Evolutionary conservation across 352 stramenopile species (phyloP).

Genomic region (Halophytophthora polymorphica): DNA sequence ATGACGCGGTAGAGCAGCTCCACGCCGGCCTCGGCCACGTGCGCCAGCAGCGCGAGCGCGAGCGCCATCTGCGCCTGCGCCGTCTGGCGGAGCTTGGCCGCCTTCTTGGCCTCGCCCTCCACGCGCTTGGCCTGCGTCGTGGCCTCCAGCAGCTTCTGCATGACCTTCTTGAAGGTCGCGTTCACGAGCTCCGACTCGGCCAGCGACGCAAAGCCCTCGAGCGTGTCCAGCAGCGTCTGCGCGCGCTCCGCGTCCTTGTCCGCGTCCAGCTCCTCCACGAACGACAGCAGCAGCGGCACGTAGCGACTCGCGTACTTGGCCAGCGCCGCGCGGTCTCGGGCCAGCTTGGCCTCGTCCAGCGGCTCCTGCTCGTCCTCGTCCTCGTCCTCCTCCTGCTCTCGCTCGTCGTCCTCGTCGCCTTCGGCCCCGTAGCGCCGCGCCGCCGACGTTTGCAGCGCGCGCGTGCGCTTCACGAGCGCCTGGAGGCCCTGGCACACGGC

Average conservation of each 20-base stretch:
- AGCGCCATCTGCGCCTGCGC: slow-evolving; percentile 79
- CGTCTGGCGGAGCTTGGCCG: slow-evolving; percentile 52
- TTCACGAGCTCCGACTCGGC: slow-evolving; percentile 62
- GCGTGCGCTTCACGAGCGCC: slow-evolving; percentile 71
- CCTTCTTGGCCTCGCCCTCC: slow-evolving; percentile 45
- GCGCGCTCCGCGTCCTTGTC: slow-evolving; percentile 74
- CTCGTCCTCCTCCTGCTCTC: slow-evolving; percentile 26
- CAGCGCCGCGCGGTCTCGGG: slow-evolving; percentile 67
- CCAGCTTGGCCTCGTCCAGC: slow-evolving; percentile 76
- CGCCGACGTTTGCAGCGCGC: slow-evolving; percentile 37
- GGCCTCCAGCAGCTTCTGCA: slow-evolving; percentile 87
- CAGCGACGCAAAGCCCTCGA: slow-evolving; percentile 79
- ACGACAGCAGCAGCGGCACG: slow-evolving; percentile 78
- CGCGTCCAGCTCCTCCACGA: slow-evolving; percentile 76
- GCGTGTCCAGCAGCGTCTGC: slow-evolving; percentile 72
- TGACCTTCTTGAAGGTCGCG: slow-evolving; percentile 84
- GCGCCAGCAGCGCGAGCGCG: slow-evolving; percentile 67
- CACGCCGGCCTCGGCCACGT: slow-evolving; percentile 79
- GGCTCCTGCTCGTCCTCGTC: slow-evolving; percentile 47
- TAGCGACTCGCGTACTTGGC: slow-evolving; percentile 83
- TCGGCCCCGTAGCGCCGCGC: slow-evolving; percentile 36
- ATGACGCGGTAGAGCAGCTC: slow-evolving; percentile 85
- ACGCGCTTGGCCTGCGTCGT: slow-evolving; percentile 75
- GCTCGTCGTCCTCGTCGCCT: slow-evolving; percentile 30
- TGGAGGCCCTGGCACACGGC: slow-evolving; percentile 85